Base-by-base conservation (phyloP, 257 asterid genomes). In the Penstemon eatonii region DNA sequence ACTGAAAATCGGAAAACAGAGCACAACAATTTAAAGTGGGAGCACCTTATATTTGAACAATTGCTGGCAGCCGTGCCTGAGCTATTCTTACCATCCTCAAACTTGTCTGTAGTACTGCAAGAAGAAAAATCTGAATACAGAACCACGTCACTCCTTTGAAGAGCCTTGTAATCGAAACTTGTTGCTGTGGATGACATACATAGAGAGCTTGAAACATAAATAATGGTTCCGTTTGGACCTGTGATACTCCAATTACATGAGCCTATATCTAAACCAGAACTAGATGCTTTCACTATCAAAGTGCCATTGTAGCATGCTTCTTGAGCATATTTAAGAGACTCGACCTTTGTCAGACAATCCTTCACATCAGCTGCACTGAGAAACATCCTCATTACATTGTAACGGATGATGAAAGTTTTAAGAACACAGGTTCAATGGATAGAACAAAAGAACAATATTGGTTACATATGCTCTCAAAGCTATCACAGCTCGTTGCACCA, bases 281-380 rank as follows among this genome's bases (percentile, higher is more conserved):
- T 86, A 69, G 83, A 79, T 18, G 96, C 84, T 76, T 84, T 83
- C 72, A 90, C 56, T 41, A 78, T 74, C 82, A 93, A 75, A 53
- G 81, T 75, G 79, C 99, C 99, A 80, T 87, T 87, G 74, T 84
- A 88, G 85, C 89, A 88, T 71, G 72, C 84, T 90, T 90, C 96
- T 84, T 93, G 96, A 19, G 83, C 94, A 73, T 81, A 90, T 68
- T 85, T 93, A 13, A 93, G 92, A 63, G 88, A 63, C 50, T 81
- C 85, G 69, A 87, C 86, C 81, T 87, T 88, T 76, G 75, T 83
- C 81, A 90, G 72, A 82, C 97, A 93, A 62, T 82, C 76, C 79
- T 80, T 88, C 81, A 88, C 88, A 72, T 93, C 99, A 78, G 91
- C 97, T 85, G 96, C 96, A 87, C 97, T 93, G 95, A 82, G 75